Evolutionary conservation across 345 rosid genomes (phyloP), one percentile per base, ranked within the genome.

Genomic region (Luvunga scandens): DNA sequence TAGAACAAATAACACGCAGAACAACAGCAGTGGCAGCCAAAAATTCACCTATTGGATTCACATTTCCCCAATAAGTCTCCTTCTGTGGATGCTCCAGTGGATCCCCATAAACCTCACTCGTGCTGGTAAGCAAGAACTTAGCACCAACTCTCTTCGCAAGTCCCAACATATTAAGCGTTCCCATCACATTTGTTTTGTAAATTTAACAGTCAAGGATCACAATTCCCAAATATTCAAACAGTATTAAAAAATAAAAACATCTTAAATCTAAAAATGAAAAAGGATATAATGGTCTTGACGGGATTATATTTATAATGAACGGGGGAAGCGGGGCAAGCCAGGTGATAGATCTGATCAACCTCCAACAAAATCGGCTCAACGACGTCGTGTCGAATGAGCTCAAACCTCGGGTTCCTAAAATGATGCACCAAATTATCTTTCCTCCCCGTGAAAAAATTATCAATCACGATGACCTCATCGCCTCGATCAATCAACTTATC

Each of bases 21-120:
- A 9, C 9, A 6, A 59, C 6, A 38, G 13, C 59, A 9, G 56
- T 18, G 21, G 48, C 18, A 9, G 13, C 30, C 56, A 25, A 45
- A 45, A 45, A 55, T 78, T 64, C 48, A 94, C 99, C 99, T 1
- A 96, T 96, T 24, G 99, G 99, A 83, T 96, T 96, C 77, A 96
- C 99, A 72, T 96, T 87, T 71, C 99, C 98, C 99, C 99, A 96
- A 67, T 96, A 96, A 21, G 97, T 96, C 79, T 94, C 99, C 81
- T 96, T 94, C 85, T 94, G 99, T 6, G 99, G 99, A 88, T 96
- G 99, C 87, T 96, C 93, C 74, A 96, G 97, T 19, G 99, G 99
- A 77, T 96, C 99, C 48, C 99, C 99, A 76, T 96, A 96, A 48
- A 96, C 99, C 92, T 96, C 99, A 83, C 99, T 96, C 2, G 99